Evolutionary conservation across 495 filamentous ascomycete genomes (phyloP).

Genomic region (Extremus antarcticus): DNA sequence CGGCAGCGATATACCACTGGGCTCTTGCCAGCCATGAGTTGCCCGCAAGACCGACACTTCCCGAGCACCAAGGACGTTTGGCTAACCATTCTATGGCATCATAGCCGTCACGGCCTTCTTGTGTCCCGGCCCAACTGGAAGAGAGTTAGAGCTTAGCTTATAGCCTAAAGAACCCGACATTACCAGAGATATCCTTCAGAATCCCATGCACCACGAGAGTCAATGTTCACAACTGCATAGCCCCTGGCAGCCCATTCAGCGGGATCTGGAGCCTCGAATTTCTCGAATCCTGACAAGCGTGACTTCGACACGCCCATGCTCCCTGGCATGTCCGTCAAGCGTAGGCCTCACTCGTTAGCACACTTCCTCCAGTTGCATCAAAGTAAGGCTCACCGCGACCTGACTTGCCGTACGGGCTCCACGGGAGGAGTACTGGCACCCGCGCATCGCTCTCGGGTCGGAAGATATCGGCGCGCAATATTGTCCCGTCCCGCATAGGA

Average conservation of each 20-base stretch:
- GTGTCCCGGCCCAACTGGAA: background rate
- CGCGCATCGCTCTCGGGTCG: constrained; percentile 17
- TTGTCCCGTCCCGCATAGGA: constrained; percentile 22
- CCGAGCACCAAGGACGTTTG: constrained; percentile 17
- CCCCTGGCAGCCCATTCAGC: constrained; percentile 31
- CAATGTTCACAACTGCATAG: constrained; percentile 36
- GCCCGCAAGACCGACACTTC: constrained; percentile 35
- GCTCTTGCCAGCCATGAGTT: constrained; percentile 32
- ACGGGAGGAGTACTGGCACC: constrained; percentile 30
- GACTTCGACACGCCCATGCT: constrained; percentile 4
- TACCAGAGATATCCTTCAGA: no score
- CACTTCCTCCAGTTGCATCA: no score
- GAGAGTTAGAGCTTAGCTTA: background rate
- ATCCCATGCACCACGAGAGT: constrained; percentile 29
- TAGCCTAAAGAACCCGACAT: no score
- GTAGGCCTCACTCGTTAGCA: no score
- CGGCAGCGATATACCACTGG: constrained; percentile 28
- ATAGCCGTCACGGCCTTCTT: background rate
- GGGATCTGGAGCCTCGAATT: constrained; percentile 39
- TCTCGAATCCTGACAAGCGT: constrained; percentile 18
- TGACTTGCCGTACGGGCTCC: constrained; percentile 33
- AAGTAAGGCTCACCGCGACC: background rate
- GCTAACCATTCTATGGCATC: background rate
- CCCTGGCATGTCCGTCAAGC: no score
- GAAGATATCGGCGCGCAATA: constrained; percentile 30